Base-by-base conservation (phyloP, 2,329 filamentous ascomycete genomes). In the Sclerotinia trifoliorum region DNA sequence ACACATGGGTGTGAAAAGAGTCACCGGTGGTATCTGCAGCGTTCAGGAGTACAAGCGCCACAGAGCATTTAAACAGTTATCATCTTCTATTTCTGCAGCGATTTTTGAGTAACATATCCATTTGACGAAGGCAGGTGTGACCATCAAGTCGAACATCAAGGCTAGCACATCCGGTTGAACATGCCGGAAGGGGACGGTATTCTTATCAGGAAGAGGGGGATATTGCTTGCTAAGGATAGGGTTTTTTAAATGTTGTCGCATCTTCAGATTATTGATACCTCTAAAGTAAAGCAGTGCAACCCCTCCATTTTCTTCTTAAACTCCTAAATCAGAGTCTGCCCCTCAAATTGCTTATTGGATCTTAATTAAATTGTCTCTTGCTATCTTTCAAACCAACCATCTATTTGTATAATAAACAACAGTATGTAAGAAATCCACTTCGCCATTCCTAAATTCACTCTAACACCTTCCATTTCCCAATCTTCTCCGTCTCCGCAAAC, bases 261-360 rank as follows among this genome's bases (percentile, higher is more conserved):
- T 51, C 26, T 35, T 8, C 3, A 48, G 49, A 21, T 49, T 49
- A 39, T 35, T 8, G 11, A 35, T 62, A 29, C 39, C 24, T 17
- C 29, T 35, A 62, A 19, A 24, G 2, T 6, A 49, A 39, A 17
- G 21, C 1, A 32, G 35, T 6, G 5, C 35, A 62, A 62, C 3
- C 0, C 17, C 4, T 6, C 1, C 35, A 56, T 39, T 13, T 1
- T 17, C 15, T 2, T 21, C 46, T n/a, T 29, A 13, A 13, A 26
- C 19, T 8, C 10, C 1, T 6, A 10, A 49, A 35, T 3, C 21
- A 1, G 1, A 17, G 8, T 1, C 46, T 8, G 3, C 3, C 0
- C 39, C 46, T 7, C 15, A 17, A 51, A 5, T 10, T 10, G 21
- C 7, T 10, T 7, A 62, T 19, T 8, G 39, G 13, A 42, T 21